Base-by-base conservation (phyloP, 345 rosid species). In the Ceriops zippeliana region DNA sequence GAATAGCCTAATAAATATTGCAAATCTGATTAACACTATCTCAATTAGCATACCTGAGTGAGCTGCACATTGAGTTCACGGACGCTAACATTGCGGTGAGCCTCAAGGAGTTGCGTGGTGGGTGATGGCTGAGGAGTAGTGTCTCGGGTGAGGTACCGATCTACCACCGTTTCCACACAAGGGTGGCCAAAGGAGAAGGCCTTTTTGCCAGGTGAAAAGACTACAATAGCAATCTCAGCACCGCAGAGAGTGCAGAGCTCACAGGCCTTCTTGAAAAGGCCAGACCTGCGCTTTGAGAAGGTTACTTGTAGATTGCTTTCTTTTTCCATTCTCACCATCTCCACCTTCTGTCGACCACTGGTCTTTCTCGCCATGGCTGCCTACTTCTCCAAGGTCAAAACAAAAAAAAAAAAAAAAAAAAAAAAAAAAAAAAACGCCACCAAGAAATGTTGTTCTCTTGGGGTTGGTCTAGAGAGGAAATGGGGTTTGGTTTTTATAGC, bases 31-130 rank as follows among this genome's bases (percentile, higher is more conserved):
- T 1, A n/a, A 5, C 24, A 6, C 15, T 0, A 2, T 5, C 2
- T 56, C 22, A 27, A 24, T 9, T 6, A 0, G 26, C 28, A 15
- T 58, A 76, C 82, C 68, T 73, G 77, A 52, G 76, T 65, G 61
- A 72, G 61, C 49, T 66, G 72, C 19, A 27, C n/a, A 69, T 88
- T 88, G 57, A 86, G 92, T 22, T 87, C 81, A 4, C 77, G 79
- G 20, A 82, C 63, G 28, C 61, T 52, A 2, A 78, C 83, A 8
- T 82, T 82, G 22, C 83, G 78, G 58, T 68, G 86, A 38, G 82
- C 85, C 66, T 85, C 86, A 6, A 85, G 24, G 61, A 87, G 76
- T 58, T 79, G 81, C 64, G 49, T 56, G n/a, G 83, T 56, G 21
- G 67, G 76, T 0, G 84, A 69, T 22, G 61, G 34, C 5, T 61